Evolutionary conservation across 1,284 basidiomycete genomes (phyloP).

Genomic region (Ganoderma leucocontextum): DNA sequence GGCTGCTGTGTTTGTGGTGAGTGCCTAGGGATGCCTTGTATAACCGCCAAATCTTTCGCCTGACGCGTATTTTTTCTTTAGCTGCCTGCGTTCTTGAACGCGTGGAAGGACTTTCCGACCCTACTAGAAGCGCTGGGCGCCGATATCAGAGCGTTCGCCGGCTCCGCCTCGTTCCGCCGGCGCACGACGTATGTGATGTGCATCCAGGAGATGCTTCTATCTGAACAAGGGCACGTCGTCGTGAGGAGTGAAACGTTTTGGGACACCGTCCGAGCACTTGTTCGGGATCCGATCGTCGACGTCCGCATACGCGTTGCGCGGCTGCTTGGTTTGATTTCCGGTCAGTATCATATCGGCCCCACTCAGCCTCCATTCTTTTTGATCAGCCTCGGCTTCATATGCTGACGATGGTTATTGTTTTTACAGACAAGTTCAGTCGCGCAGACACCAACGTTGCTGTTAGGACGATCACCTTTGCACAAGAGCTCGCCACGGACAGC

Average conservation of each 20-base stretch:
- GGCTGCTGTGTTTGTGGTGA: constrained; percentile 72
- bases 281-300: constrained; percentile 80
- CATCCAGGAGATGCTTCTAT: constrained; percentile 66
- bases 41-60: constrained; percentile 18
- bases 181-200: constrained; percentile 86
- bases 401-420: constrained; percentile 19
- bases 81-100: constrained; percentile 62
- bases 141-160: constrained; percentile 64
- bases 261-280: constrained; percentile 63
- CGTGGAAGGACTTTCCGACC: constrained; percentile 51
- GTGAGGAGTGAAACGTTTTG: constrained; percentile 69
- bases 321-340: constrained; percentile 62
- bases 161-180: constrained; percentile 66
- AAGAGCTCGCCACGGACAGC: constrained; percentile 33
- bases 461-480: constrained; percentile 28
- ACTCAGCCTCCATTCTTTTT: constrained; percentile 31
- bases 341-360: constrained; percentile 44
- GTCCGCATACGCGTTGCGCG: constrained; percentile 89
- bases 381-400: constrained; percentile 8
- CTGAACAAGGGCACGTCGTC: constrained; percentile 48
- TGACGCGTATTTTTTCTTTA: constrained; percentile 39
- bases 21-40: constrained; percentile 42
- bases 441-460: constrained; percentile 31
- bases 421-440: constrained; percentile 31
- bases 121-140: constrained; percentile 52